Evolutionary conservation across 2,329 filamentous ascomycete species (phyloP), one percentile per base, ranked within the genome.

Genomic region (Geosmithia morbida): DNA sequence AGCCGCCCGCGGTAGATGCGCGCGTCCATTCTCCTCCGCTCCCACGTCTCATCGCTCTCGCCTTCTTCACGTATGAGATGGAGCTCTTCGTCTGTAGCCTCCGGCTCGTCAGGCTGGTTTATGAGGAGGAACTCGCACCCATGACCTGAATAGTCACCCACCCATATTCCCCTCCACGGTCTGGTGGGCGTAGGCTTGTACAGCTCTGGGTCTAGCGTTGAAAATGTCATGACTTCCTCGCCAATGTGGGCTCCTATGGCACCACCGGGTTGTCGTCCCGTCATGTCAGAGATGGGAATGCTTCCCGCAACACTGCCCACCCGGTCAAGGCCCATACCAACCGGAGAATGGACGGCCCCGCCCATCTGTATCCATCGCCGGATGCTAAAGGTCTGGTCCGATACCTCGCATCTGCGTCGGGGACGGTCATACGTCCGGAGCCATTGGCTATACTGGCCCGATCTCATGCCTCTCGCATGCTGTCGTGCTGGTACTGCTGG

Each of bases 111-210:
- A 0, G 80, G 79, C 57, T 98, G 92, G 54, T 87, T 70, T 43
- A 97, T 68, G 13, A 94, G 69, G 4, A 97, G 59, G 48, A 96
- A 95, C 61, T 97, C 90, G 60, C 84, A 89, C 1, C 89, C 88
- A 56, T 97, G 89, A 0, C 78, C 80, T 22, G 80, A 83, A 57
- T 95, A 96, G 60, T 96, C 89, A 1, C 89, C 89, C 16, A 88
- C 83, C 85, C 87, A 97, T 29, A 98, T 87, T 0, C 90, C 90
- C 52, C 87, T 80, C 69, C 82, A 96, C 0, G 88, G 89, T 59
- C 88, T 90, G 48, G 81, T 72, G 10, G 67, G 61, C 0, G 88
- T 94, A 0, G 90, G 87, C 0, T 80, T 92, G 59, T 94, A 96
- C n/a, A 83, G 64, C 2, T 66, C 67, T 2, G 80, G 76, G 42